Conservation (phyloP, 2,329 filamentous ascomycete species). For the Aureobasidium vineae region DNA sequence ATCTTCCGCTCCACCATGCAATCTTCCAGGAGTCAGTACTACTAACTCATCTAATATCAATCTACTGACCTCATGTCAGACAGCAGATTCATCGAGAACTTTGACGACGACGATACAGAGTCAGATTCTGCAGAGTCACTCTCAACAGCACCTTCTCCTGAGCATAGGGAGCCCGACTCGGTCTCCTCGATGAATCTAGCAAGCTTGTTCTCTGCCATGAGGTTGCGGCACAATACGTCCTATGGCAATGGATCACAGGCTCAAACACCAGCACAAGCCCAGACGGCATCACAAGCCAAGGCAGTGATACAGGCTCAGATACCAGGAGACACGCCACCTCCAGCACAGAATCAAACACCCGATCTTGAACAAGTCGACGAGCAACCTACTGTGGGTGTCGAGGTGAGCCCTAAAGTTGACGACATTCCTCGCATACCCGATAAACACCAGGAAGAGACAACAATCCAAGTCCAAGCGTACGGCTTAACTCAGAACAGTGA, state of each 20-base stretch:
- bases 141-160: not conserved
- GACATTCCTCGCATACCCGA: no score
- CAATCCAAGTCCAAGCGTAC: not conserved
- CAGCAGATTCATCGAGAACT: constrained; percentile 6
- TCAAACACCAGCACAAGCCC: not conserved
- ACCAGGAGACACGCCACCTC: no score
- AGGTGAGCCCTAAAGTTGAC: no score
- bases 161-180: not conserved
- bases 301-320: no score
- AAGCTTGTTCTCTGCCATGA: not conserved
- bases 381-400: no score
- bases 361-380: no score
- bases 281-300: not conserved
- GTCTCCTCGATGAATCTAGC: not conserved
- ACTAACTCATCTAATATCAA: not conserved
- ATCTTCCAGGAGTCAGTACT: not conserved
- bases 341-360: no score
- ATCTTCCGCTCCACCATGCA: not conserved
- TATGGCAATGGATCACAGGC: no score
- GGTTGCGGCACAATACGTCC: not conserved
- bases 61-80: not conserved
- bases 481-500: not conserved
- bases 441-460: no score
- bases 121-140: not conserved
- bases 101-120: not conserved